These are phyloP conservation scores for Penicillium waksmanii DNA, from an alignment of 495 filamentous ascomycete genomes.

Conservation along the genomic window DNA sequence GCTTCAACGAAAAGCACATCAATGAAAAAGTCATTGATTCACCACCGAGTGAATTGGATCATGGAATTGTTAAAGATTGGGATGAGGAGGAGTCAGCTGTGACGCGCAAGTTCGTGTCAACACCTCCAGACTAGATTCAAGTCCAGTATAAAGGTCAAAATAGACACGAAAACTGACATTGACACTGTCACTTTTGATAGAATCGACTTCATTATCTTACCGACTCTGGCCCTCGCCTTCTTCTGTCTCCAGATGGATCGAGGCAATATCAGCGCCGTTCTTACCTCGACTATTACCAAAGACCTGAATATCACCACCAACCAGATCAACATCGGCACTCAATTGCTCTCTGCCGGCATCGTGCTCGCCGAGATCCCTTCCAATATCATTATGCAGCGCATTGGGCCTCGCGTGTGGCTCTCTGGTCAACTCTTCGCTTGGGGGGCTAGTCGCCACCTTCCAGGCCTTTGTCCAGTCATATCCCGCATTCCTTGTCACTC, in stretches of 20 bases:
- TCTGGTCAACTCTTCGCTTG: constrained; percentile 60
- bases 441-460: constrained; percentile 60
- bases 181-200: constrained; percentile 25
- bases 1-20: constrained; percentile 17
- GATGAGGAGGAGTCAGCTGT: constrained; percentile 33
- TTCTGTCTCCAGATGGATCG: constrained; percentile 62
- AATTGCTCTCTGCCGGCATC: constrained; percentile 58
- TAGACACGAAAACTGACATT: too few species aligned
- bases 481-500: constrained; percentile 53
- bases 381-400: constrained; percentile 57
- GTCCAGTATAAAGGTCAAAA: too few species aligned
- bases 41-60: constrained; percentile 20
- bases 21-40: constrained; percentile 17
- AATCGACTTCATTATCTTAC: constrained; percentile 55
- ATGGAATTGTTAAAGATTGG: constrained; percentile 40
- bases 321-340: constrained; percentile 61
- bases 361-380: constrained; percentile 62
- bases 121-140: too few species aligned
- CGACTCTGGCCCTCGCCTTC: constrained; percentile 57
- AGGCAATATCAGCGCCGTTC: constrained; percentile 52
- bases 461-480: constrained; percentile 60
- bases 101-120: constrained; percentile 32
- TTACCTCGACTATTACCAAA: constrained; percentile 54
- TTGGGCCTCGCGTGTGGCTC: constrained; percentile 60
- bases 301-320: constrained; percentile 59